Percentiles rank a stretch among this genome's conserved stretches.
Evolutionary conservation across 768 basidiomycete species (phyloP).

Genomic region (Boletellus emodensis): DNA sequence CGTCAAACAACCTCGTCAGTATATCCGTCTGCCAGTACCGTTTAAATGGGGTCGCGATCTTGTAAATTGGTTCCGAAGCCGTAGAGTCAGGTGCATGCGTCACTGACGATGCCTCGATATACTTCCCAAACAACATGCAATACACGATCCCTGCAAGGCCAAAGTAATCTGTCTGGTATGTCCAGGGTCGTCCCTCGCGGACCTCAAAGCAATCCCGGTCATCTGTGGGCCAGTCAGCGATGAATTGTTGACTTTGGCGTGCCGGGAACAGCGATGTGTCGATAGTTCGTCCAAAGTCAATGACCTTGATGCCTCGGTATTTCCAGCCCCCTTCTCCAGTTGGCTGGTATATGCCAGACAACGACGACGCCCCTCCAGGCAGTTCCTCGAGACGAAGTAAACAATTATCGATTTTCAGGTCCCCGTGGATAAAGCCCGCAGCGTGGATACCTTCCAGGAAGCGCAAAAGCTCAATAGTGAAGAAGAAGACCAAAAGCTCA

Average conservation of each 20-base stretch:
- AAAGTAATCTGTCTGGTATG: conserved; percentile 93
- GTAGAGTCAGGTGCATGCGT: conserved; percentile 32
- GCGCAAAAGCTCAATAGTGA: conserved; percentile 84
- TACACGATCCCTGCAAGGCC: conserved; percentile 94
- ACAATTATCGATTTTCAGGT: conserved; percentile 99
- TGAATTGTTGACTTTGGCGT: conserved; percentile 62
- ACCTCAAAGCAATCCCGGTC: conserved; percentile 92
- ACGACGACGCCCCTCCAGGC: conserved; percentile 61
- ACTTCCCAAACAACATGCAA: conserved; percentile 96
- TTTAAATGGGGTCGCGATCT: conserved; percentile 75
- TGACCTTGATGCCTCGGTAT: conserved; percentile 83
- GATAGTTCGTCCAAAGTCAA: conserved; percentile 96
- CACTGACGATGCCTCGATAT: conserved; percentile 74
- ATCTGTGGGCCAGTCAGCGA: conserved; percentile 86
- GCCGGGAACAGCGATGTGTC: conserved; percentile 79
- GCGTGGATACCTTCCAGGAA: conserved; percentile 78
- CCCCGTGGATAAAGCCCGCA: conserved; percentile 90
- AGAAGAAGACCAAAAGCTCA: conserved; percentile 93
- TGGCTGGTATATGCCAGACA: conserved; percentile 75
- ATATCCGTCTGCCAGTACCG: conserved; percentile 93
- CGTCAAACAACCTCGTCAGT: conserved; percentile 81
- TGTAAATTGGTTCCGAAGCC: conserved; percentile 42
- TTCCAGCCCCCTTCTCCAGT: conserved; percentile 82
- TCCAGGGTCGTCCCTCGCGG: conserved; percentile 81
- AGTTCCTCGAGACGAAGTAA: conserved; percentile 87